Base-by-base conservation (phyloP, 2,329 filamentous ascomycete species). In the Uncinocarpus reesii region DNA sequence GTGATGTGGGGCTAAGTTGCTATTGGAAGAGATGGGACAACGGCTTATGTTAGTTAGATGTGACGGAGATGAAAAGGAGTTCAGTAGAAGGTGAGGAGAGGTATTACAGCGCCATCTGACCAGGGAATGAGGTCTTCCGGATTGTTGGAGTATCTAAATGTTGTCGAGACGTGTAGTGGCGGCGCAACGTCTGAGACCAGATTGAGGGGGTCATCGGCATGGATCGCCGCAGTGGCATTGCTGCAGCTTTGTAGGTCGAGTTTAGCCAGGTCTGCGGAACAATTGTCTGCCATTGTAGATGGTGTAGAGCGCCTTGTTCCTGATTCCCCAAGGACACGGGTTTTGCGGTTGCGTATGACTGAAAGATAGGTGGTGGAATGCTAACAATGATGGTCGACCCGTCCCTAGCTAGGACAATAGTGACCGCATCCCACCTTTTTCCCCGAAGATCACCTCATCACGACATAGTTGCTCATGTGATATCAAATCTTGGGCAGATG, bases 141-240 rank as follows among this genome's bases (percentile, higher is more conserved):
- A 62, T 95, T 76, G 46, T 72, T 67, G 23, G 75, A 72, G 65
- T 95, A 96, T 57, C 86, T 81, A 67, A 87, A 96, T 13, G 87
- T 96, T 10, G 90, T 95, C 53, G 87, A 88, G 54, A 93, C 80
- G 64, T 96, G 90, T 61, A 96, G 74, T 3, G 90, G 80, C 51
- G 92, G 90, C 10, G 90, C 88, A 48, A 96, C 83, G 62, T 92
- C 87, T 43, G 80, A 74, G 56, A 84, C 78, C 28, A 74, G 68
- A 65, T 86, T 86, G 58, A 92, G 75, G 58, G 73, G 73, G 68
- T 93, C 82, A 60, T 94, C 88, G 53, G 84, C 86, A 64, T 94
- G 88, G 54, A 94, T 72, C n/a, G 84, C 78, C 48, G 78, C 75
- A 4, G 87, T 86, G 6, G 85, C 77, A 15, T 35, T 42, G 84